Base-by-base conservation (phyloP, 257 asterid species). In the Sherardia arvensis region DNA sequence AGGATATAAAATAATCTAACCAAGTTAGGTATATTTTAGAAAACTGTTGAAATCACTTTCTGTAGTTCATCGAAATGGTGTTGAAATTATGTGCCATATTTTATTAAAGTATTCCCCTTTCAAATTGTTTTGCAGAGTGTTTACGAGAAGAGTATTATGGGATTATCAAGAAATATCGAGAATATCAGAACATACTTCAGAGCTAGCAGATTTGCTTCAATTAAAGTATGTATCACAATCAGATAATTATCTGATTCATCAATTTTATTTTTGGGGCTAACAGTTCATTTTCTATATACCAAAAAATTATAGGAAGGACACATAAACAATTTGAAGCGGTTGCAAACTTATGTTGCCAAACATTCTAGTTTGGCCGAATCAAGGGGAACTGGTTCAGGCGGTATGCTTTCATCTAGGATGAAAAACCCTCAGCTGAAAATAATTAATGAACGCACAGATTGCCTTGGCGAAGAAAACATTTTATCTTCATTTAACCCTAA, bases 181-280 rank as follows among this genome's bases (percentile, higher is more conserved):
- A 85, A 80, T 74, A 77, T 85, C 71, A 85, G 73, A 73, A 77
- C 59, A 84, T 76, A 84, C 73, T 87, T 87, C 73, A 82, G 80
- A 59, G 72, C 73, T 9, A 94, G 81, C 49, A 85, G 95, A 80
- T 72, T 54, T 66, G 73, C 61, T 69, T 75, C 84, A 10, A 68
- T 89, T 69, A 65, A 73, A 75, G 97, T 89, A 79, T 66, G 62
- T 60, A 59, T 53, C 64, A 57, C 73, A 49, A 20, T 12, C 3
- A 38, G 20, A 43, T 43, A 3, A 43, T 43, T 2, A 43, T 14
- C n/a, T 40, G 20, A 40, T 14, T 40, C 18, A 12, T 14, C 48
- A 4, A 20, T n/a, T 5, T 4, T 55, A 5, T 55, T 12, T 10
- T 55, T 11, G 21, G 53, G 12, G 9, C 43, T 3, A 1, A 15